phyloP scores from a whole-genome alignment of 2,329 filamentous ascomycete genomes.

The Fonsecaea pedrosoi region DNA sequence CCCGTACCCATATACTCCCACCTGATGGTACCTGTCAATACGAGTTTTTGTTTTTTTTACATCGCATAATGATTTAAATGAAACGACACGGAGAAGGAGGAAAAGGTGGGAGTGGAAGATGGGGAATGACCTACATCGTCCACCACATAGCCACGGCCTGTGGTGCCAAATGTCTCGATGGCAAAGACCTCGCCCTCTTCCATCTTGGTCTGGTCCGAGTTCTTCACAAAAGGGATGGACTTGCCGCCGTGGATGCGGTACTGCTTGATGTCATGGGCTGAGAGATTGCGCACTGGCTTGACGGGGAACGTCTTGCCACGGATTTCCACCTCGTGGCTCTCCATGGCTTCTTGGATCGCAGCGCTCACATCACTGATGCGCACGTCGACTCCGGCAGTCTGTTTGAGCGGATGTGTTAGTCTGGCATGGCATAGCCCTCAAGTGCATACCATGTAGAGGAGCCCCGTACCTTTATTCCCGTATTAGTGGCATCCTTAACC shows the following conservation, averaged over 20 bases:
- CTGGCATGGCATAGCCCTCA: constrained; percentile 16
- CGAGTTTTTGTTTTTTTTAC: constrained; percentile 4
- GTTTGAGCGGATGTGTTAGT: constrained; percentile 16
- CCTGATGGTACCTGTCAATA: constrained; percentile 43
- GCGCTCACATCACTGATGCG: constrained; percentile 62
- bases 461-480: constrained; percentile 52
- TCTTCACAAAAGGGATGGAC: constrained; percentile 62
- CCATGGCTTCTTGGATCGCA: constrained; percentile 68
- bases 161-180: constrained; percentile 65
- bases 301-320: constrained; percentile 60
- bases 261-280: constrained; percentile 61
- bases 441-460: background rate
- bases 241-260: constrained; percentile 65
- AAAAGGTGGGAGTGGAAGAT: background rate
- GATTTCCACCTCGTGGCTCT: constrained; percentile 66
- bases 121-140: constrained; percentile 53
- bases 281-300: constrained; percentile 62
- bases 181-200: constrained; percentile 66
- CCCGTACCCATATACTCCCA: constrained; percentile 62
- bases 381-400: constrained; percentile 63
- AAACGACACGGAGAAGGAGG: background rate
- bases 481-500: constrained; percentile 77
- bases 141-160: constrained; percentile 56
- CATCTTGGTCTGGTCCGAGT: constrained; percentile 59
- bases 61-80: constrained; percentile 1